Percentiles rank a stretch among this genome's conserved stretches.
Evolutionary conservation across 2,329 filamentous ascomycete species (phyloP).

Genomic region (Colletotrichum melonis): DNA sequence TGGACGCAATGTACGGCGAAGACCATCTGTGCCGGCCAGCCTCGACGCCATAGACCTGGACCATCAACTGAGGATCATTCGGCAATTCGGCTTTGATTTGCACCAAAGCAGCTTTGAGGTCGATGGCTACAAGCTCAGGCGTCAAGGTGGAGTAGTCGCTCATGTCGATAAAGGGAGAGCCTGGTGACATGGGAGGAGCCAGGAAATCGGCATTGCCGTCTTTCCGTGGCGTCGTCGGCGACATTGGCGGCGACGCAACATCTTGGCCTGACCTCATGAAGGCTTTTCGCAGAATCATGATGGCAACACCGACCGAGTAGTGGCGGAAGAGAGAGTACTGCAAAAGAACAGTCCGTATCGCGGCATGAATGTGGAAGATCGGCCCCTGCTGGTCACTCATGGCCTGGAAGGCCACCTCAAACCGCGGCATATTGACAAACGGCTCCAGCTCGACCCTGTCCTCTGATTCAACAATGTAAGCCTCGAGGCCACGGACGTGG

Average conservation of each 20-base stretch:
- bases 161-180: conserved; percentile 43
- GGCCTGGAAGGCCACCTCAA: conserved; percentile 88
- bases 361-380: conserved; percentile 86
- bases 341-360: conserved; percentile 80
- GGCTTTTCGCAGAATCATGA: conserved; percentile 78
- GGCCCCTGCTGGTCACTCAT: conserved; percentile 88
- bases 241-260: conserved; percentile 36
- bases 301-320: conserved; percentile 87
- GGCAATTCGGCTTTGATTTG: conserved; percentile 93
- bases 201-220: conserved; percentile 46
- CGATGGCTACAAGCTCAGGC: conserved; percentile 80
- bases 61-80: conserved; percentile 88
- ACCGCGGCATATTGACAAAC: conserved; percentile 86
- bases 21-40: conserved; percentile 89
- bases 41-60: conserved; percentile 87
- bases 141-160: conserved; percentile 47
- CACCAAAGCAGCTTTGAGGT: conserved; percentile 83
- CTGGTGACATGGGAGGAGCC: conserved; percentile 51
- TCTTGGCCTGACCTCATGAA: conserved; percentile 68
- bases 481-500: conserved; percentile 86
- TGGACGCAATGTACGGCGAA: conserved; percentile 81
- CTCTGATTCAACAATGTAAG: conserved; percentile 87
- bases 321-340: conserved; percentile 95
- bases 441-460: conserved; percentile 88
- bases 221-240: conserved; percentile 40